A percentile compares a stretch with the other conserved stretches of the same genome.
Evolutionary conservation across 768 basidiomycete species (phyloP).

Genomic region (Terana coerulea): DNA sequence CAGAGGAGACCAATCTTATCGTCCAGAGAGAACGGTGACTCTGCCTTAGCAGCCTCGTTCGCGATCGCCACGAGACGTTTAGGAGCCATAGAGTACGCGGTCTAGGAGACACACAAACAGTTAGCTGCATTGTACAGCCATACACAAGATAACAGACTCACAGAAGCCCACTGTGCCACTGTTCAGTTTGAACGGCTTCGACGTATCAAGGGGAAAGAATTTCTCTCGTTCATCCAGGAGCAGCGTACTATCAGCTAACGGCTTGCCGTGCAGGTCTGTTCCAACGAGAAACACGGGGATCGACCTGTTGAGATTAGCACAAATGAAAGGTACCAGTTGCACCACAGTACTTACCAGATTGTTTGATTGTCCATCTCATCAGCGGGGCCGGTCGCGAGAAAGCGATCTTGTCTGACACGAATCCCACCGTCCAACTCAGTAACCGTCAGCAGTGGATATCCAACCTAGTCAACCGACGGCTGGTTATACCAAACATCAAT

Average conservation of each 20-base stretch:
- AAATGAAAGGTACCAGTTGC: not conserved
- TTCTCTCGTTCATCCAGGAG: slow-evolving; percentile 69
- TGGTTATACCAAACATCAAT: not conserved
- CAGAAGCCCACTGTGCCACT: slow-evolving; percentile 87
- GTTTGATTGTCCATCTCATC: slow-evolving; percentile 17
- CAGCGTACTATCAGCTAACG: slow-evolving; percentile 52
- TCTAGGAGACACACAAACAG: slow-evolving; percentile 37
- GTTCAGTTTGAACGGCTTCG: slow-evolving; percentile 84
- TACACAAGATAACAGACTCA: slow-evolving; percentile 38
- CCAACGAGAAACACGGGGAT: slow-evolving; percentile 76
- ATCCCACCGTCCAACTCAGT: slow-evolving; percentile 72
- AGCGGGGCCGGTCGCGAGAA: slow-evolving; percentile 73
- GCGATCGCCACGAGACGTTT: slow-evolving; percentile 78
- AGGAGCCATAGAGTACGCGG: slow-evolving; percentile 82
- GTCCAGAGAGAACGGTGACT: slow-evolving; percentile 68
- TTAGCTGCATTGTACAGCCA: not conserved
- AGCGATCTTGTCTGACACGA: slow-evolving; percentile 83
- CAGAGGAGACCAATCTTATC: slow-evolving; percentile 89
- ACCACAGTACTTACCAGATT: slow-evolving; percentile 12
- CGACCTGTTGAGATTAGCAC: slow-evolving; percentile 38
- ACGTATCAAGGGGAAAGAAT: slow-evolving; percentile 67
- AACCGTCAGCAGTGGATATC: slow-evolving; percentile 89
- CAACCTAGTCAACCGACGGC: slow-evolving; percentile 42
- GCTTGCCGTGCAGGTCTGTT: slow-evolving; percentile 53
- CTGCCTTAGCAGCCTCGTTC: slow-evolving; percentile 64